Base-by-base conservation (phyloP, 257 asterid species). In the Solanum tarijense region DNA sequence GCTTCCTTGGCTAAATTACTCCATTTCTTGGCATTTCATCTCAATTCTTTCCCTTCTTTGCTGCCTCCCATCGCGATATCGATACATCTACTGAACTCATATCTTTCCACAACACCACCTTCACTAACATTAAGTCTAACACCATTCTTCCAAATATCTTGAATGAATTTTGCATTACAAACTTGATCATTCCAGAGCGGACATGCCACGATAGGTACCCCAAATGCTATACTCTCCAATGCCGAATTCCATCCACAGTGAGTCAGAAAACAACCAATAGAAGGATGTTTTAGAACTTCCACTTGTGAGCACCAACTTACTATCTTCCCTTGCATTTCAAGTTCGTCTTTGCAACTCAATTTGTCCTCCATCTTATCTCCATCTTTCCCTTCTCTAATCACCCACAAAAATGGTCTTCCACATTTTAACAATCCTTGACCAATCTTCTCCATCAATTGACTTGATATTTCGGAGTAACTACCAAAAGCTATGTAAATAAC, bases 241-340 rank as follows among this genome's bases (percentile, higher is more conserved):
- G 91, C 13, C 46, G 94, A 93, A 84, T 93, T 93, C 93, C 94
- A 93, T 73, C 96, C 94, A 84, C 90, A 88, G 23, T 88, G 92
- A 29, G 88, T 87, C 34, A 90, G 23, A 32, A 90, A 90, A 87
- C 89, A 87, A 18, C 89, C 92, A 66, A 90, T 31, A 18, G 87
- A 83, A 5, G 75, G 62, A 10, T 90, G 88, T 55, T 90, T 74
- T 3, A 88, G 27, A 69, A 90, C 90, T 31, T 88, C 88, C 2
- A 90, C 38, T 39, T 90, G 92, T 3, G 88, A 88, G 46, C 92
- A 88, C 89, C 91, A 90, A 6, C 68, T 87, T 8, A 88, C 90
- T 34, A 88, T 87, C 38, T 32, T 29, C 20, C 92, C 91, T 7
- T 38, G 68, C 25, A 88, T 75, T 85, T 76, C 88, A 68, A 87